Base-by-base conservation (phyloP, 148 eudicot species). In the Rhododendron vialii region DNA sequence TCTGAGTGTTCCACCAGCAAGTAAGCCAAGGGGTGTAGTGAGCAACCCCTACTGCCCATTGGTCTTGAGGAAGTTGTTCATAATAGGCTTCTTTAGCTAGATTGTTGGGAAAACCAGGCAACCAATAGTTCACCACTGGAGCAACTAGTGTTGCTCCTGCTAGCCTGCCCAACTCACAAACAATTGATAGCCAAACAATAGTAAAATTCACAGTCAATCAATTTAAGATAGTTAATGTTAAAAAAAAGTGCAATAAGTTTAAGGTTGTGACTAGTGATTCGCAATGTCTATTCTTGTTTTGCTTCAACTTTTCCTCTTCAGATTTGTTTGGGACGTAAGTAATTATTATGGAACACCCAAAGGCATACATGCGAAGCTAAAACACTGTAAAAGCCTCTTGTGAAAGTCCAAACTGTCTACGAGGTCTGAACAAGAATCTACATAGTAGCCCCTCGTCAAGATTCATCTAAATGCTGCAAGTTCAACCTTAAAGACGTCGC, bases 1-100 rank as follows among this genome's bases (percentile, higher is more conserved):
- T 92, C 51, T 92, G 94, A n/a, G 94, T 89, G 90, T 90, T 89
- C 94, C 94, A 92, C 94, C 92, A 92, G 80, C 89, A 91, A 71
- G 91, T 87, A 65, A 92, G 90, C 90, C 91, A 89, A 10, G 94
- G 94, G 30, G 73, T 1, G 57, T 92, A 84, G 85, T 88, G 92
- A 85, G 90, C 89, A 81, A 92, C 90, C 50, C 92, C 85, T n/a
- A 86, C 85, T 30, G 91, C 75, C 92, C 92, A 89, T 41, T 89
- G 90, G 83, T 90, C 92, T 57, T 85, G 87, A 26, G 85, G 79
- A 38, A 63, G 80, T 55, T 89, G 88, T 80, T 81, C 48, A 36
- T 69, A 41, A 77, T 73, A 92, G 55, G 89, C 92, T 82, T 90
- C 90, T 59, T 51, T 80, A 9, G 90, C 85, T 50, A 92, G 48